A percentile compares a stretch with the other conserved stretches of the same genome.
Evolutionary conservation across 1,284 basidiomycete genomes (phyloP).

Genomic region (Cutaneotrichosporon sp.): DNA sequence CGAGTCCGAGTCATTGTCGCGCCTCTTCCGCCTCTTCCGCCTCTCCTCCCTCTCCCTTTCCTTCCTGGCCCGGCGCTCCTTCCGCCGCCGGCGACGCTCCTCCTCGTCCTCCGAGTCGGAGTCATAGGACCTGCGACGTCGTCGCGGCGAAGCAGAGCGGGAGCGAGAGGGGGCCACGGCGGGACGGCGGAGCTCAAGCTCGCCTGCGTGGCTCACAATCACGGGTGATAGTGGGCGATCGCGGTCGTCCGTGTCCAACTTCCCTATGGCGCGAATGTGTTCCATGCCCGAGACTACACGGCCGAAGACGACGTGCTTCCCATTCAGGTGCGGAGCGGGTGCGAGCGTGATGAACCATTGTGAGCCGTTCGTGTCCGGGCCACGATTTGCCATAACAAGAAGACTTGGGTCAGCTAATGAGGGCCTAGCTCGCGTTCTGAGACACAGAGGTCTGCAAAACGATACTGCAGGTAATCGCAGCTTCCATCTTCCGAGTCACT

Average conservation of each 20-base stretch:
- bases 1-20: conserved; percentile 14
- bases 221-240: conserved; percentile 65
- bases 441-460: too few species aligned
- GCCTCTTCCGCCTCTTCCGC: conserved; percentile 10
- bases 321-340: conserved; percentile 48
- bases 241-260: conserved; percentile 45
- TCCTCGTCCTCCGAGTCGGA: conserved; percentile 18
- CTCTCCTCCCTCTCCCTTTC: conserved; percentile 11
- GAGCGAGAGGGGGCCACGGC: conserved; percentile 16
- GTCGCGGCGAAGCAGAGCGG: not conserved
- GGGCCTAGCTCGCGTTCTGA: too few species aligned
- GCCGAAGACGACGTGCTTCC: conserved; percentile 53
- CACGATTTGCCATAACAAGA: conserved; percentile 61
- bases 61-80: conserved; percentile 5
- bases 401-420: conserved; percentile 30
- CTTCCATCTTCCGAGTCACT: too few species aligned
- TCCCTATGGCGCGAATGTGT: conserved; percentile 50
- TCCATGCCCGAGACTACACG: conserved; percentile 51
- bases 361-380: conserved; percentile 56
- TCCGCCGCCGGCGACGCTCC: conserved; percentile 1
- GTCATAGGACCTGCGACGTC: conserved; percentile 2
- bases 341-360: conserved; percentile 52
- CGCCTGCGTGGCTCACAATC: conserved; percentile 72
- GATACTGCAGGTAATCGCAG: too few species aligned
- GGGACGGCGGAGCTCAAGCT: conserved; percentile 65